Base-by-base conservation (phyloP, 1,284 basidiomycete genomes). In the Vanrija sp. region DNA sequence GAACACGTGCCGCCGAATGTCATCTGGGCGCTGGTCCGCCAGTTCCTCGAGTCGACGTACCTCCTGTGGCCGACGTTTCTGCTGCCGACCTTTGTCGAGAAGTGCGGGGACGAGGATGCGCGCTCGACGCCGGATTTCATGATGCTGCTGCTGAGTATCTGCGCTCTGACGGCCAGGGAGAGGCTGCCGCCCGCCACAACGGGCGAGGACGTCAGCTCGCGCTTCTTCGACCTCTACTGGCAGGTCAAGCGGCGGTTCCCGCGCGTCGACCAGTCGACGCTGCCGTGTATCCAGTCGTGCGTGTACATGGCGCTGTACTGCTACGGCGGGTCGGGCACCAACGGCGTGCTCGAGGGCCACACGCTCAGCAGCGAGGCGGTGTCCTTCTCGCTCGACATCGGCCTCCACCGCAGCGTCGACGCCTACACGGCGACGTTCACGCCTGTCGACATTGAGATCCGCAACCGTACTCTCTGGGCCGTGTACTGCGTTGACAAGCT, bases 41-140 rank as follows among this genome's bases (percentile, higher is more conserved):
- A 34, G 26, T 52, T 25, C 18, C 40, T 21, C 23, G 26, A 52
- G 50, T 29, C 39, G 18, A 19, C 38, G 38, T 34, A 52, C 23
- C 50, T 38, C 15, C 29, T 52, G 6, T 52, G 50, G 50, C 50
- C 50, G 19, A 52, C 50, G n/a, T 52, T 52, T 26, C 9, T 52
- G 10, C 5, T 34, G 34, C 34, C 34, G 9, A 34, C 34, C 9
- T 34, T 34, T 34, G 34, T 34, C 34, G 34, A 34, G 34, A 34
- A 34, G 34, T 34, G 34, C 34, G 34, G 34, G 12, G 34, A 34
- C 34, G 34, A 34, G 34, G 34, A 34, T 12, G 34, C 34, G 34
- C 34, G 34, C 12, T 34, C 34, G 12, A 34, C 34, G 12, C 34
- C 34, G 12, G 34, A 34, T 5, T 34, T 34, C 12, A 34, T 34